Evolutionary conservation across 305 asterid genomes (phyloP).

Genomic region (Fraxinus greggii): DNA sequence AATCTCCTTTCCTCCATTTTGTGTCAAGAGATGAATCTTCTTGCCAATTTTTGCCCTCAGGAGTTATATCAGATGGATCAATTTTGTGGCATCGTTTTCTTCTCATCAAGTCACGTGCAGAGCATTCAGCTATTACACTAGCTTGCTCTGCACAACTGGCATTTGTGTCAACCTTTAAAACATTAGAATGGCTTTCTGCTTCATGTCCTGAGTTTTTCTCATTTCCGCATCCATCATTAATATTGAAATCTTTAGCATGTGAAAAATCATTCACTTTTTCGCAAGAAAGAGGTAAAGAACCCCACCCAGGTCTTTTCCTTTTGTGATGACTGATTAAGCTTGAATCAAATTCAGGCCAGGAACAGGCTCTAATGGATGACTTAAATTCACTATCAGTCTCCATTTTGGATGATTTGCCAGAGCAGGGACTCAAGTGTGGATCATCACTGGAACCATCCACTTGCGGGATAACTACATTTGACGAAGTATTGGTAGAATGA

Average conservation of each 20-base stretch:
- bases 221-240: conserved; percentile 28
- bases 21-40: conserved; percentile 31
- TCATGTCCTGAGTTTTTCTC: conserved; percentile 36
- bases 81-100: conserved; percentile 60
- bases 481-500: conserved; percentile 34
- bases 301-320: conserved; percentile 64
- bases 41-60: conserved; percentile 27
- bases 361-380: conserved; percentile 29
- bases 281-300: conserved; percentile 69
- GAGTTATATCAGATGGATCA: conserved; percentile 46
- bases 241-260: conserved; percentile 29
- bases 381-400: conserved; percentile 32
- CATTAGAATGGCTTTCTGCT: conserved; percentile 36
- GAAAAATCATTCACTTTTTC: conserved; percentile 36
- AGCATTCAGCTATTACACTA: conserved; percentile 53
- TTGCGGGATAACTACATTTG: conserved; percentile 60
- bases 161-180: conserved; percentile 30
- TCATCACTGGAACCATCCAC: conserved; percentile 80
- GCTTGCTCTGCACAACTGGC: conserved; percentile 34
- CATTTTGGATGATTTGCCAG: conserved; percentile 37
- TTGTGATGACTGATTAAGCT: conserved; percentile 38
- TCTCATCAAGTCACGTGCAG: conserved; percentile 90
- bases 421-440: conserved; percentile 37
- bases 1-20: conserved; percentile 34
- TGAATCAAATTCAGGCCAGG: conserved; percentile 35